Evolutionary conservation across 1,139 yeast genomes (phyloP), one percentile per base, ranked within the genome.

Genomic region (Trichomonascaceae sp.): DNA sequence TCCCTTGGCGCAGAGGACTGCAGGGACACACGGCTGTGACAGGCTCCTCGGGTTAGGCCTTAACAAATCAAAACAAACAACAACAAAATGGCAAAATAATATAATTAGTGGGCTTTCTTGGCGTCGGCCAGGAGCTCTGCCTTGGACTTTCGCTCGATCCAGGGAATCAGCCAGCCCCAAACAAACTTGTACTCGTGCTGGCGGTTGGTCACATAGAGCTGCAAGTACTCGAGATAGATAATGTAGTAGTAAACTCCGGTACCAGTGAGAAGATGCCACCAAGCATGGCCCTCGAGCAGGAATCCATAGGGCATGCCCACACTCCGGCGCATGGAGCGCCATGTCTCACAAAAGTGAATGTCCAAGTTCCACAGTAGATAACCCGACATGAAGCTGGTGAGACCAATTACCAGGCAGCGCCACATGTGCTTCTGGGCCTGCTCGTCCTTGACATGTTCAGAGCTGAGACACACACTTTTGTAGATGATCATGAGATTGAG

Each of bases 261-360:
- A 3, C 28, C n/a, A 13, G 37, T 34, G 23, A 34, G 33, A 13
- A 40, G 62, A 53, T 89, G 98, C 98, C 98, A 89, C 97, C 97
- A 89, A 13, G 93, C 95, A 52, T 89, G 98, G 23, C 94, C 80
- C 54, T 89, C 98, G 27, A 89, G 64, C 8, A 89, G 45, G 43
- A 84, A 71, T 1, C 98, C 98, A 38, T 79, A 71, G 1, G 97
- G 97, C 63, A 85, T 69, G 2, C 94, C 93, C n/a, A 75, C 49
- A 2, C 57, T 46, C 43, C 93, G 70, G 54, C 97, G 71, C 27
- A 73, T 53, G 5, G 59, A 44, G 34, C 79, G 69, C 58, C 84
- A 76, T 26, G 58, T 54, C n/a, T 65, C 52, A 53, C 98, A 89
- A 36, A 78, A 67, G 48, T 78, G 82, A 36, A 81, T 81, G 54